A percentile compares a stretch with the other conserved stretches of the same genome.
Evolutionary conservation across 352 stramenopile genomes (phyloP).

Genomic region (Thraustochytrium sp.): DNA sequence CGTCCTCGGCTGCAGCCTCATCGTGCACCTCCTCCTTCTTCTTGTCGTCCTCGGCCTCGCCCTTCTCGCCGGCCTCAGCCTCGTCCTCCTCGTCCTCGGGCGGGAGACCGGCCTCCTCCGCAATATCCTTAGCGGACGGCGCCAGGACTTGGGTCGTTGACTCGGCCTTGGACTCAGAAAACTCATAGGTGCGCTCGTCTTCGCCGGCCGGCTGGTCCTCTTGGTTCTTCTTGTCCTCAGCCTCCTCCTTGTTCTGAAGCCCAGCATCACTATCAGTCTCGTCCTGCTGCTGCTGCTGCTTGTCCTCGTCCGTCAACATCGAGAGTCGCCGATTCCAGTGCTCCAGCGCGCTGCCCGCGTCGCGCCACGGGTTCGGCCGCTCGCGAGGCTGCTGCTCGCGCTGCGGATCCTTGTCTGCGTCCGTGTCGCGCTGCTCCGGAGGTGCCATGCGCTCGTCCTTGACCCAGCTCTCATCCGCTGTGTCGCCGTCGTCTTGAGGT

Average conservation of each 20-base stretch:
- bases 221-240: slow-evolving; percentile 58
- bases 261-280: slow-evolving; percentile 52
- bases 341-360: slow-evolving; percentile 87
- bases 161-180: slow-evolving; percentile 50
- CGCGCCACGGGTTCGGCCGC: slow-evolving; percentile 85
- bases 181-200: slow-evolving; percentile 50
- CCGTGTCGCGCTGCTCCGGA: slow-evolving; percentile 4
- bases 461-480: neutral
- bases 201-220: slow-evolving; percentile 54
- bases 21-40: slow-evolving; percentile 21
- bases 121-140: slow-evolving; percentile 37
- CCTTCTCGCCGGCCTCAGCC: slow-evolving; percentile 15
- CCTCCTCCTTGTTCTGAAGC: slow-evolving; percentile 58
- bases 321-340: slow-evolving; percentile 95
- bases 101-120: slow-evolving; percentile 37
- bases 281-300: slow-evolving; percentile 57
- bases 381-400: slow-evolving; percentile 60
- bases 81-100: slow-evolving; percentile 41
- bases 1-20: slow-evolving; percentile 10
- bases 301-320: slow-evolving; percentile 61
- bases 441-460: neutral
- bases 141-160: slow-evolving; percentile 48
- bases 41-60: slow-evolving; percentile 44
- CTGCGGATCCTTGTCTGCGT: slow-evolving; percentile 64
- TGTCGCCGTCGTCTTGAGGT: slow-evolving; percentile 39